Evolutionary conservation across 2,329 filamentous ascomycete species (phyloP), one percentile per base, ranked within the genome.

Genomic region (Fulvia fulva): DNA sequence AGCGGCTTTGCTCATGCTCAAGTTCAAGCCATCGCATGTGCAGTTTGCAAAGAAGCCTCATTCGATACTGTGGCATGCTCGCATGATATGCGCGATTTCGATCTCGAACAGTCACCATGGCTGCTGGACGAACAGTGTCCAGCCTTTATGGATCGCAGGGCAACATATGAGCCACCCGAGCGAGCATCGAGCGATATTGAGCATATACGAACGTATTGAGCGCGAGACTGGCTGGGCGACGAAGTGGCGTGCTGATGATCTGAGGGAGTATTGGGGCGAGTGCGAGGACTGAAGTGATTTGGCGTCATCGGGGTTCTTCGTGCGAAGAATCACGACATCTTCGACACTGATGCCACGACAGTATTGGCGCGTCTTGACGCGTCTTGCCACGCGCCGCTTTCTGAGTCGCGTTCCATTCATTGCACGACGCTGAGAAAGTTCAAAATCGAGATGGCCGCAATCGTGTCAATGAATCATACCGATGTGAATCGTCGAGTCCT

Each of bases 141-240:
- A 80, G 61, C 77, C 77, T n/a, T 62, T 80, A 4, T 80, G 75
- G 73, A 72, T 79, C n/a, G 77, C 77, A 0, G 77, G 77, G 0
- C 77, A 78, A 62, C 70, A 72, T 41, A 78, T 80, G 76, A 77
- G 74, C 26, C 77, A 79, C 61, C 69, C 62, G 2, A 76, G 66
- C 37, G 78, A 72, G 68, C 81, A 72, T 62, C 70, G 57, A 53
- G 78, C 65, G 56, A 80, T 84, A n/a, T 34, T 83, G 11, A 73
- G 78, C 11, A 69, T 81, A 14, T 65, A 81, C 45, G 76, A 75
- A 16, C 72, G 73, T 23, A 83, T 83, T 32, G 81, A 83, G 69
- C 71, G 70, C 26, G 78, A 81, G 62, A 80, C 77, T 6, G 81
- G 81, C 0, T 83, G 81, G 80, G 75, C 76, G 3, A 82, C 81